Evolutionary conservation across 495 filamentous ascomycete species (phyloP), one percentile per base, ranked within the genome.

Genomic region (Aspergillus baeticus): DNA sequence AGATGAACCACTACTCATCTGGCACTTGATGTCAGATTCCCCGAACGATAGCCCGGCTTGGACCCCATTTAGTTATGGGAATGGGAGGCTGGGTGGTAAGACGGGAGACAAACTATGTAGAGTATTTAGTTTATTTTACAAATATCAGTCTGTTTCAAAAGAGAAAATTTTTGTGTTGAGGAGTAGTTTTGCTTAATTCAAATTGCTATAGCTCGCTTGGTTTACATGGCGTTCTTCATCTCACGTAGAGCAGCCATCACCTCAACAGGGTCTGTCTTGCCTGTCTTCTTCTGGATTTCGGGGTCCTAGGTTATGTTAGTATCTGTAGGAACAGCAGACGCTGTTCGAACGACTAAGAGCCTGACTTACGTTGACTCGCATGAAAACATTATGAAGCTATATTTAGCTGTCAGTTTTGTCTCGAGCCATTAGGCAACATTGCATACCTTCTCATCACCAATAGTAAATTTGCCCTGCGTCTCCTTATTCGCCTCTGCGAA

Each of bases 401-500:
- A 54, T 4, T 29, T 14, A n/a, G n/a, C n/a, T 42, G 6, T 13
- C 3, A 20, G 22, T 46, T n/a, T 65, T 38, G 63, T 57, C 41
- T 10, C 18, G n/a, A 13, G 22, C 3, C 13, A 17, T 29, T 23
- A 51, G 45, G 10, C 35, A 0, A 0, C 7, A 20, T 20, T 23
- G 59, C 72, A 61, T 72, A 92, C 90, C 87, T 98, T 98, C 72
- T 98, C 94, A 69, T 98, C 92, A 0, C 90, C 92, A 70, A 98
- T 98, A 0, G 94, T 98, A 62, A 96, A 97, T 67, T 91, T 92
- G 20, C 94, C 94, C 73, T 96, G 91, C 51, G 94, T 98, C 73
- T 96, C 81, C 75, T 84, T 71, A 67, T 96, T 91, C 48, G 80
- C 75, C 17, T 90, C 82, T 6, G 91, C 89, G 70, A 92, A 96